These are phyloP conservation scores for Ceratocystis cubensis DNA, from an alignment of 2,329 filamentous ascomycete genomes.

Conservation along the genomic window DNA sequence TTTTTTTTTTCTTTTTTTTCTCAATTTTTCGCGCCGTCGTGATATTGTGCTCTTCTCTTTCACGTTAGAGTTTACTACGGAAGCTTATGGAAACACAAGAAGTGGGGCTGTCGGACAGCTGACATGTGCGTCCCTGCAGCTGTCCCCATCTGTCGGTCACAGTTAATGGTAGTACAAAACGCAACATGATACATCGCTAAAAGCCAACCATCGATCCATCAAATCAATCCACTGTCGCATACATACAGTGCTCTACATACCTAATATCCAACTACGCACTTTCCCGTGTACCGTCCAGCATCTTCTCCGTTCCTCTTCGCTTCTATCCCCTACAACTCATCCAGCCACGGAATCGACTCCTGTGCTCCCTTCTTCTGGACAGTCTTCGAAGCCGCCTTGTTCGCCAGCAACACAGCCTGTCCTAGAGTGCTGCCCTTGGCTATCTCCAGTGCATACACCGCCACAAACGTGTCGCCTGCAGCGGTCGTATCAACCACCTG, in stretches of 20 bases:
- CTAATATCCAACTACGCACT: not conserved
- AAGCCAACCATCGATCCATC: not conserved
- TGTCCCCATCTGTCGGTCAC: not conserved
- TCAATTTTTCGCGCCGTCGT: not conserved
- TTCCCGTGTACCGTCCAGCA: not conserved
- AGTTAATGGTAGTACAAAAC: not conserved
- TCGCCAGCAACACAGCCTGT: slow-evolving; percentile 16
- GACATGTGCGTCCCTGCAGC: not conserved
- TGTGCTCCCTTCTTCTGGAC: slow-evolving; percentile 20
- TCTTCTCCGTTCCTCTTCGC: not conserved
- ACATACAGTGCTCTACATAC: not conserved
- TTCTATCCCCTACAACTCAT: slow-evolving; percentile 14
- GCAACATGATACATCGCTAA: not conserved
- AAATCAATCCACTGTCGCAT: not conserved
- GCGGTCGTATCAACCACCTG: slow-evolving; percentile 65
- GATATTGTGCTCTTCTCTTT: not conserved
- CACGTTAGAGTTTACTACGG: slow-evolving; percentile 4
- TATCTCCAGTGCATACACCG: slow-evolving; percentile 43
- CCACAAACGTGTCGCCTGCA: slow-evolving; percentile 63
- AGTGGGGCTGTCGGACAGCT: slow-evolving; percentile 3
- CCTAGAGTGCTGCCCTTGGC: slow-evolving; percentile 14
- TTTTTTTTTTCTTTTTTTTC: no score
- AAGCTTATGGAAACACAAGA: slow-evolving; percentile 16
- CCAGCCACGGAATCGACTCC: slow-evolving; percentile 21
- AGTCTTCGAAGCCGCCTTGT: slow-evolving; percentile 20